A percentile compares a stretch with the other conserved stretches of the same genome.
Evolutionary conservation across 169 alveolate genomes (phyloP).

Genomic region (Sarcocystis neurona): DNA sequence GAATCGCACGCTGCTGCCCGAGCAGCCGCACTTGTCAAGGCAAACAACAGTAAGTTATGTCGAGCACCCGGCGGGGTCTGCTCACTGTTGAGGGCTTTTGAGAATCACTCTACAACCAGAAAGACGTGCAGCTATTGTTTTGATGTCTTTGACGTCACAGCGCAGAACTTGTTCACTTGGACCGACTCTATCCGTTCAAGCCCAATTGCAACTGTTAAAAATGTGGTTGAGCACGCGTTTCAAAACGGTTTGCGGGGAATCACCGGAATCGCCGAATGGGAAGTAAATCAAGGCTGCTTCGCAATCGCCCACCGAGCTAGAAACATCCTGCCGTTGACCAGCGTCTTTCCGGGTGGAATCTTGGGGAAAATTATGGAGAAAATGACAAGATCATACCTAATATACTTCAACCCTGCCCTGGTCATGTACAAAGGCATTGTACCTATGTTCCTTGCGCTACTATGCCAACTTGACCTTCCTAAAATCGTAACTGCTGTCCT

Average conservation of each 20-base stretch:
- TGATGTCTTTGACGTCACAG: too few relatives aligned
- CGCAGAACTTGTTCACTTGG: slow-evolving; percentile 54
- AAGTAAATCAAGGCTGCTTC: slow-evolving; percentile 59
- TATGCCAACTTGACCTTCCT: slow-evolving; percentile 48
- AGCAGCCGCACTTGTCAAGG: too few relatives aligned
- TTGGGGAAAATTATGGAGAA: slow-evolving; percentile 42
- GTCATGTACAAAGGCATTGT: slow-evolving; percentile 55
- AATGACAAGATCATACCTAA: slow-evolving; percentile 56
- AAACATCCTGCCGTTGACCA: slow-evolving; percentile 45
- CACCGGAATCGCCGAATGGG: slow-evolving; percentile 43
- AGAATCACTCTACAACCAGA: too few relatives aligned
- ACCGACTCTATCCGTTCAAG: slow-evolving; percentile 32
- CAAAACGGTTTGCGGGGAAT: slow-evolving; percentile 35
- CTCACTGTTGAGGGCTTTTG: too few relatives aligned
- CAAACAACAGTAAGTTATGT: too few relatives aligned
- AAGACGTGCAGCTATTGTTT: too few relatives aligned
- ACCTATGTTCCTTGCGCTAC: slow-evolving; percentile 50
- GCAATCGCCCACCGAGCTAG: slow-evolving; percentile 48
- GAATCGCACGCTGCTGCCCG: too few relatives aligned
- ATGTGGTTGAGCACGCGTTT: slow-evolving; percentile 56
- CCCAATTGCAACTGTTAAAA: slow-evolving; percentile 60
- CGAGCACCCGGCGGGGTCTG: too few relatives aligned
- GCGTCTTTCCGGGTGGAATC: slow-evolving; percentile 56
- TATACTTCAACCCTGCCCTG: slow-evolving; percentile 37
- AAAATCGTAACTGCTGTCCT: slow-evolving; percentile 21